phyloP scores from a whole-genome alignment of 805 yeast species.

The Wickerhamomyces chaumierensis region DNA sequence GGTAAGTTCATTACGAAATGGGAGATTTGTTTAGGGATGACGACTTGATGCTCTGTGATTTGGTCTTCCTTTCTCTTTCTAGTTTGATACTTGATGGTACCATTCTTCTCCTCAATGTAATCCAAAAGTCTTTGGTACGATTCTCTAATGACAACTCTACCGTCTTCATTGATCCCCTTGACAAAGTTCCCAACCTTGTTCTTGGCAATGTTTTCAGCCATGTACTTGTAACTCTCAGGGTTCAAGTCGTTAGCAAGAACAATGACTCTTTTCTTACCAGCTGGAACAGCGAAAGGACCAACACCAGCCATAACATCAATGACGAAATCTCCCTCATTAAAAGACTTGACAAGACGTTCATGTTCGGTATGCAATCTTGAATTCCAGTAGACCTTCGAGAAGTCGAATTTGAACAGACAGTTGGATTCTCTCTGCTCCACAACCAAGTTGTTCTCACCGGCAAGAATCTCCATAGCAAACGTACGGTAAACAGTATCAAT shows the following conservation, averaged over 20 bases:
- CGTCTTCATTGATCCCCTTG: conserved; percentile 62
- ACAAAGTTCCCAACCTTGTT: conserved; percentile 59
- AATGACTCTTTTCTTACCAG: conserved; percentile 71
- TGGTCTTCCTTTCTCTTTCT: conserved; percentile 20
- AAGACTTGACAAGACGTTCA: conserved; percentile 56
- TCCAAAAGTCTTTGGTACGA: conserved; percentile 43
- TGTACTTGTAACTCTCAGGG: conserved; percentile 70
- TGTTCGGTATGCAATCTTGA: conserved; percentile 92
- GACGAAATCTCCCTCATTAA: conserved; percentile 59
- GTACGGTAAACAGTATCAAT: conserved; percentile 86
- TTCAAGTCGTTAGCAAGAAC: conserved; percentile 91
- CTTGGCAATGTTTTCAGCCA: conserved; percentile 47
- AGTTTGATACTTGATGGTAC: conserved; percentile 25
- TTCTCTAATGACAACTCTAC: conserved; percentile 62
- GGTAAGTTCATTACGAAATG: conserved; percentile 96
- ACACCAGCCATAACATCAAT: conserved; percentile 98
- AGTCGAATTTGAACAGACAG: conserved; percentile 79
- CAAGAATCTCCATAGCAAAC: conserved; percentile 86
- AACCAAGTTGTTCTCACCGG: conserved; percentile 64
- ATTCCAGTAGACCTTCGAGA: conserved; percentile 94
- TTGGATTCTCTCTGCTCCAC: conserved; percentile 86
- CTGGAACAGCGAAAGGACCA: conserved; percentile 96
- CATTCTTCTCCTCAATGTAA: conserved; percentile 29
- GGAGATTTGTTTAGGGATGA: conserved; percentile 42
- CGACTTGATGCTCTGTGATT: conserved; percentile 11